Evolutionary conservation across 1,284 basidiomycete genomes (phyloP), one percentile per base, ranked within the genome.

Genomic region (Xanthoconium separans): DNA sequence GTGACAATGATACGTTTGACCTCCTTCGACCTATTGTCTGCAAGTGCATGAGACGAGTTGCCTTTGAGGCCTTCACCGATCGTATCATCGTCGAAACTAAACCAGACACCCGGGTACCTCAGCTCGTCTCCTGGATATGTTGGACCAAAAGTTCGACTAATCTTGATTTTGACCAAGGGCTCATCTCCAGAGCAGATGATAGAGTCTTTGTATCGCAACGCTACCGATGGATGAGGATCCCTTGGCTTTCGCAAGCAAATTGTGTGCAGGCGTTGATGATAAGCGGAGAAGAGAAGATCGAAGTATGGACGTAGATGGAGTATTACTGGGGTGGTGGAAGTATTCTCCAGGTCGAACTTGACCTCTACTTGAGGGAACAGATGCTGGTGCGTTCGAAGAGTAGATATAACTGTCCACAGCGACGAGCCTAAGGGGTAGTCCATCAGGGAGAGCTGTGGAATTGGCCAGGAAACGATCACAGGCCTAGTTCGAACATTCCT

Each of bases 41-140:
- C 13, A 12, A 20, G 50, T 22, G 71, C 60, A 40, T 78, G 74
- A 1, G 70, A 59, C 11, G 62, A 58, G 12, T 60, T 57, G 16
- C 75, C 70, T 60, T 82, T 82, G 55, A 80, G 62, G 6, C 77
- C 75, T 48, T 85, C 83, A 2, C 70, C 69, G 42, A 82, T 73
- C 4, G 75, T 72, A 62, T 88, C 89, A 55, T 86, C 87, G 41
- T 84, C 86, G 63, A 90, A 87, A 59, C 84, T 84, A 65, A 95
- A 95, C 75, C 83, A 85, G 22, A 94, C 78, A 0, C 92, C 93
- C 0, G 93, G 93, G 70, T 91, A 93, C 46, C 79, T 80, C 65
- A 94, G 69, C 58, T 85, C 83, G 53, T 89, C 86, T 37, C 88
- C 87, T 13, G 85, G 81, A 69, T 91, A 94, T 0, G 93, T 94